Evolutionary conservation across 2,329 filamentous ascomycete species (phyloP), one percentile per base, ranked within the genome.

Genomic region (Hypomyces rosellus): DNA sequence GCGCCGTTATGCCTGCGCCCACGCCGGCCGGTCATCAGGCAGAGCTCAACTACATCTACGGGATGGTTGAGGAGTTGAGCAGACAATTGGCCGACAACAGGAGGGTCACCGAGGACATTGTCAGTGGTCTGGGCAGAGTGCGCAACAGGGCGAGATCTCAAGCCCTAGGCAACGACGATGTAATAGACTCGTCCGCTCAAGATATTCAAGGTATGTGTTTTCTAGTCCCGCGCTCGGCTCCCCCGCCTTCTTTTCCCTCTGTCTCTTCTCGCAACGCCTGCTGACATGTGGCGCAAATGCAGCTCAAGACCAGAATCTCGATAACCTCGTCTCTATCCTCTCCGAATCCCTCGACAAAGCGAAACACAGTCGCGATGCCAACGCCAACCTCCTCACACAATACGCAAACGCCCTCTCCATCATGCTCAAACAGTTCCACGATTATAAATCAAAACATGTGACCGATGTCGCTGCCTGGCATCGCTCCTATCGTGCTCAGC

Each of bases 11-110:
- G 51, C 72, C 74, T 44, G 72, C 76, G 41, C 81, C 82, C 13
- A 82, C 79, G 14, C 82, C 82, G n/a, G 82, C 82, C 15, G 82
- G 81, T 44, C 82, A 86, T 63, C 81, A 85, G 65, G 77, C 81
- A 47, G 82, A 86, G 65, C 75, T 86, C 53, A 84, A 83, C 62
- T 81, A 83, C 66, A 83, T 86, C 61, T 84, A 85, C 62, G 73
- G 74, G 56, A 81, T 85, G 77, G 82, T 86, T 11, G 82, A 86
- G 60, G 80, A 84, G 62, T 71, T 85, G 44, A 83, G 81, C 59
- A 75, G 78, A 34, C 79, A 84, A 61, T 71, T 85, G 30, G 76
- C 80, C 12, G 79, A 83, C 46, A 84, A 83, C 62, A 73, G 79
- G 56, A 73, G 75, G 39, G 76, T 78, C 36, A 78, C 81, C n/a